Evolutionary conservation across 768 basidiomycete species (phyloP).

Genomic region (Polyporus arcularius): DNA sequence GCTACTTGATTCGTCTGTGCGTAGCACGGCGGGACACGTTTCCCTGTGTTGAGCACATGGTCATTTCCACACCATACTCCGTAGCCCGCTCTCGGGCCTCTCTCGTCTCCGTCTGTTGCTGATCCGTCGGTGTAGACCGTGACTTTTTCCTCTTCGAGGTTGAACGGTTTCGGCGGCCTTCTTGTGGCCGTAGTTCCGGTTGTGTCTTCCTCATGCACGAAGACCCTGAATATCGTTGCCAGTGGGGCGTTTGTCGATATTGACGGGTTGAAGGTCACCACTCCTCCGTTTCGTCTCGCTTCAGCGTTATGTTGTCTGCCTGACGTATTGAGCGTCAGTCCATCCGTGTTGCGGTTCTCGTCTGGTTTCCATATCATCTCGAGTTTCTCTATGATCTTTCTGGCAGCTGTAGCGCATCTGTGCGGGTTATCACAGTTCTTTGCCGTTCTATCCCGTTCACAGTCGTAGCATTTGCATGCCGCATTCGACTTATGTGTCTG

Average conservation of each 20-base stretch:
- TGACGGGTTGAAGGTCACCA: not conserved
- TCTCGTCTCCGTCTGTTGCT: not conserved
- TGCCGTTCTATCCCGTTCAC: too few species aligned
- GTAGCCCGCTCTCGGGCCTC: not conserved
- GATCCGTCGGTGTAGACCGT: constrained; percentile 4
- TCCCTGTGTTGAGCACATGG: not conserved
- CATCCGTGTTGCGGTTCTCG: not conserved
- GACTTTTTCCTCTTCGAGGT: not conserved
- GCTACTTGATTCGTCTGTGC: not conserved
- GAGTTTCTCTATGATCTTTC: too few species aligned
- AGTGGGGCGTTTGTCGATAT: not conserved
- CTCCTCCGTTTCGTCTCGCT: not conserved
- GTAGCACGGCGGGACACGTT: not conserved
- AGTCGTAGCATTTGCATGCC: too few species aligned
- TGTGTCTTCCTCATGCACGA: not conserved
- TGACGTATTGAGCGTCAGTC: not conserved
- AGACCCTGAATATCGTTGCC: not conserved
- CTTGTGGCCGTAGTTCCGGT: not conserved
- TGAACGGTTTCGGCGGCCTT: not conserved
- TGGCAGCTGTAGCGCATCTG: too few species aligned
- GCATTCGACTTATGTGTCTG: too few species aligned
- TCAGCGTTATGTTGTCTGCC: not conserved
- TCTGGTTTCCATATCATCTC: not conserved
- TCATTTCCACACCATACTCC: not conserved
- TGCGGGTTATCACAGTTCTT: too few species aligned